Evolutionary conservation across 371 early-diverging fungal species (phyloP), one percentile per base, ranked within the genome.

Genomic region (Umbelopsis sp.): DNA sequence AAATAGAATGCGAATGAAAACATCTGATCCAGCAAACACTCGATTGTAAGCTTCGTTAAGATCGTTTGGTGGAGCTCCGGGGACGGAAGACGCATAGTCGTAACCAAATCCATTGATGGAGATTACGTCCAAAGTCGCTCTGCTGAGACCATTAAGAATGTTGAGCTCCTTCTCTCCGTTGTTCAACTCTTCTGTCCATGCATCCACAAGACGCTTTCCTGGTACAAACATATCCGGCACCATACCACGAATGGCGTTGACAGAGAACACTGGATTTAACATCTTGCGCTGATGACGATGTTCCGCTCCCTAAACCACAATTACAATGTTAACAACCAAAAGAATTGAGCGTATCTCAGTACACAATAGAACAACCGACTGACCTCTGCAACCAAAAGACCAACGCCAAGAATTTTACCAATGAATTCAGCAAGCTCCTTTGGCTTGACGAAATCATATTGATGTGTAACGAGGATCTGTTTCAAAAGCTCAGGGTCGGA

Each of bases 231-330:
- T 76, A 48, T 77, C 63, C 0, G 89, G 89, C 0, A 82, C 67
- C 65, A 87, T 70, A 3, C 72, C 67, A 11, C 81, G 81, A 52
- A 89, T 74, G 11, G 87, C 74, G 48, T 79, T 75, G 25, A 85
- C 73, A 2, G 80, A 73, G 66, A 91, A 91, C 9, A 87, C 86
- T 9, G 92, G 92, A 69, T 90, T 90, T 45, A 90, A 69, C 80
- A 90, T 77, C 57, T 86, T 89, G 50, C 92, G 86, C 70, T 91
- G 92, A 24, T 79, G 83, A 63, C 80, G 79, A 73, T 91, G 92
- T 0, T 63, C 76, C 45, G 76, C 80, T 0, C 90, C 91, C 74
- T 76, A 12, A 45, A 44, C 8, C 0, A 51, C 11, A 14, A 37
- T 35, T 29, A 65, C 63, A 64, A 22, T 29, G 41, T 41, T 41